Base-by-base conservation (phyloP, 345 rosid genomes). In the Euphorbia pulcherrima region DNA sequence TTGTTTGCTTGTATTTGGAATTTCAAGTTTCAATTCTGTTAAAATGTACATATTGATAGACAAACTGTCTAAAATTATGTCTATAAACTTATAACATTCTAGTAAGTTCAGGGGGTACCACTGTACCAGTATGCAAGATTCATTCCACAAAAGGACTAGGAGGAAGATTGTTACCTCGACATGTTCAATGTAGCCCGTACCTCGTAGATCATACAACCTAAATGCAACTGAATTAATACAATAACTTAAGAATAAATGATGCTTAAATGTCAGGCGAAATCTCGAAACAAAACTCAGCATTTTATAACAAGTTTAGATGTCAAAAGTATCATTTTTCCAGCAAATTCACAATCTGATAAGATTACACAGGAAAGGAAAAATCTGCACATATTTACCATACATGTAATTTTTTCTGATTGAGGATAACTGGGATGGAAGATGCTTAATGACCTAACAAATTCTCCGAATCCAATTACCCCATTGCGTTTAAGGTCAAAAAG, bases 381-480 rank as follows among this genome's bases (percentile, higher is more conserved):
- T 20, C 14, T 1, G 26, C 39, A 28, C 24, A 30, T 20, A 60
- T 5, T n/a, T 53, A 60, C 33, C 79, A 53, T 81, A 88, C 97
- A 88, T 63, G 71, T 14, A 39, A 80, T 73, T 84, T 90, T 90
- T 55, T 80, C 84, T 46, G 72, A 78, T 64, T 72, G 41, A 1
- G 81, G 64, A 66, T 92, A 74, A 58, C 41, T 77, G 16, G 97
- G 97, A 56, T 88, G 97, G 74, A 90, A 90, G 67, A 88, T 40
- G 63, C 85, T 78, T 40, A 88, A 75, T 11, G 97, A 74, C 35
- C 85, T 83, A 14, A 90, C 92, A 41, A 90, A 90, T 52, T 86
- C 94, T 68, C 82, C 90, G 64, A 90, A 90, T 69, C 76, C 92
- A 18, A 90, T 86, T 1, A 78, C 83, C 44, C 87, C 97, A 47